Evolutionary conservation across 1,284 basidiomycete species (phyloP), one percentile per base, ranked within the genome.

Genomic region (Vanrija sp.): DNA sequence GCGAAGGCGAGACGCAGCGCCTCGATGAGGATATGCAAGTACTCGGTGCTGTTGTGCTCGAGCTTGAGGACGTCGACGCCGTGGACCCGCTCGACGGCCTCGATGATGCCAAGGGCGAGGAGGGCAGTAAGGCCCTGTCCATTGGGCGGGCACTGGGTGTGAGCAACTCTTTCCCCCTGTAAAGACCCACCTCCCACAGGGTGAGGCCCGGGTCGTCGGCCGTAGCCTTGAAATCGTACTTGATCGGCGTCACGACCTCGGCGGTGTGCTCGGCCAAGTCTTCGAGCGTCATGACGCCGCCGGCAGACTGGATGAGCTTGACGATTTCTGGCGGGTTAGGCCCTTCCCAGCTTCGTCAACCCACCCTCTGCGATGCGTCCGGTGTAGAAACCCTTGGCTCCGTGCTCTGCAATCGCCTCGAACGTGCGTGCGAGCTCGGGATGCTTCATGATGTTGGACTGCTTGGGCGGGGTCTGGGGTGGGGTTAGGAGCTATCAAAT

Each of bases 111-210:
- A 8, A 98, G 81, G 5, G 93, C 91, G 46, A 98, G 79, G 10
- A 98, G 82, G 0, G 94, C 91, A 1, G 91, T 92, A n/a, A 98
- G 83, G 75, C 89, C 94, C 83, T 97, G 93, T 15, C 94, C 92
- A 71, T 95, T 96, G 0, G 92, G 92, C 6, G 92, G 92, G 66
- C 91, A 95, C 34, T 34, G 34, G 9, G 34, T 15, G 34, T 34
- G 34, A 34, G 34, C 34, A 12, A 14, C 34, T 5, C 34, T 12
- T 34, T 5, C 34, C 9, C 21, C 21, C 21, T 2, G 21, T 23
- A 23, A 38, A 46, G 3, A 28, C 28, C 28, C 12, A 34, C 34
- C 43, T 75, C 71, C 54, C 81, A 69, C 56, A 89, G 88, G 80
- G 21, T 81, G 79, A 19, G 80, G 83, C 43, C 54, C 23, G 49